Conservation (phyloP, 768 basidiomycete genomes). For the Candolleomyces efflorescens region DNA sequence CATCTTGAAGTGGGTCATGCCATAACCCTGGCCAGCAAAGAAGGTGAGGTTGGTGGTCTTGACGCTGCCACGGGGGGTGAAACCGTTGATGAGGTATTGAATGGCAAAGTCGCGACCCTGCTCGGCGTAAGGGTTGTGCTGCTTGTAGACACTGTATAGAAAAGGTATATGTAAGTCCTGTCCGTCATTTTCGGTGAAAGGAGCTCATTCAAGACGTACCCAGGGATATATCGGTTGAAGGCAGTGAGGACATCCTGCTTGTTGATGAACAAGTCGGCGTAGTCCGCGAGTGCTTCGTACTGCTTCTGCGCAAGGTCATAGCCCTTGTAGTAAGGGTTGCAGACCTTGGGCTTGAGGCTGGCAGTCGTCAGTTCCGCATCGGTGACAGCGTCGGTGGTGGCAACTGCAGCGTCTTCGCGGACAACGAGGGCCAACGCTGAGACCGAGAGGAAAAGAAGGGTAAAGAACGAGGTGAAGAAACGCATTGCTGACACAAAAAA, state of each 20-base stretch:
- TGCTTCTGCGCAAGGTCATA: background rate
- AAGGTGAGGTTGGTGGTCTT: background rate
- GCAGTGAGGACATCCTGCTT: background rate
- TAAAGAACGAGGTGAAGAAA: background rate
- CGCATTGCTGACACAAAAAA: background rate
- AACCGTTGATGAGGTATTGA: background rate
- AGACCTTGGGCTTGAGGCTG: background rate
- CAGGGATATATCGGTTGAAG: background rate
- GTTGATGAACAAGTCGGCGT: background rate
- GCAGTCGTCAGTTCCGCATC: too few relatives aligned
- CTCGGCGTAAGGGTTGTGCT: conserved; percentile 5
- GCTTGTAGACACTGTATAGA: background rate
- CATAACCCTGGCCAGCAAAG: conserved; percentile 6
- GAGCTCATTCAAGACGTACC: background rate
- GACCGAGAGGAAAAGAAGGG: background rate
- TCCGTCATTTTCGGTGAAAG: background rate
- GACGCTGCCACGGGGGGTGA: background rate
- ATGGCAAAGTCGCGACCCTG: conserved; percentile 6
- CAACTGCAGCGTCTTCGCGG: background rate
- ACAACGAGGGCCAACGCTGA: background rate
- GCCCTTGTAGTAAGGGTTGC: background rate
- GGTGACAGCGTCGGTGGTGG: background rate
- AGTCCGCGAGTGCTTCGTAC: background rate
- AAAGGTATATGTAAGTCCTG: background rate
- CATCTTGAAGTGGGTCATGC: conserved; percentile 4